A percentile compares a stretch with the other conserved stretches of the same genome.
Evolutionary conservation across 2,329 filamentous ascomycete genomes (phyloP).

Genomic region (Chaetomium sp.): DNA sequence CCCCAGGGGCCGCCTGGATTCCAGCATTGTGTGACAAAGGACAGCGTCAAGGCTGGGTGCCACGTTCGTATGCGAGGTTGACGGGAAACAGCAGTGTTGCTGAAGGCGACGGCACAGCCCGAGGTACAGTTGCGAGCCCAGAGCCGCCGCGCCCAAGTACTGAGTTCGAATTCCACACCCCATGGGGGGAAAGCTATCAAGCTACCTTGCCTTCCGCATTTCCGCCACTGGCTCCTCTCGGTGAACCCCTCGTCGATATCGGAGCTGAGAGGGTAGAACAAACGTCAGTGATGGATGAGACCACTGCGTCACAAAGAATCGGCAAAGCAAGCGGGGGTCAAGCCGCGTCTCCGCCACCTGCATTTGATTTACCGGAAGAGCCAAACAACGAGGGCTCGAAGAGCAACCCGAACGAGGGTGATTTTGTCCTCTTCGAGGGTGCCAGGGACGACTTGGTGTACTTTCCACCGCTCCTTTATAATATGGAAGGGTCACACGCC

Average conservation of each 20-base stretch:
- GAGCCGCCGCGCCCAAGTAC: background rate
- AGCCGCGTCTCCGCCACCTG: background rate
- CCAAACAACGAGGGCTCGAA: background rate
- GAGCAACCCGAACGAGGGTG: background rate
- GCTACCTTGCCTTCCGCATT: too few species aligned
- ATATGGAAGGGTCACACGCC: too few species aligned
- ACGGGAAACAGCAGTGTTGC: background rate
- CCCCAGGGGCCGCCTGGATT: background rate
- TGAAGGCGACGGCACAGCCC: background rate
- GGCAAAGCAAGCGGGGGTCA: background rate
- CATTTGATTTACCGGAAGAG: background rate
- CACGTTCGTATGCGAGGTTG: background rate
- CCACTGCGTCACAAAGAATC: too few species aligned
- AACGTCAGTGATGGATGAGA: too few species aligned
- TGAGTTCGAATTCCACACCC: too few species aligned
- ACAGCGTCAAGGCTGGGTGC: background rate
- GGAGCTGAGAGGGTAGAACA: too few species aligned
- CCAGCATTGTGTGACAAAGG: background rate
- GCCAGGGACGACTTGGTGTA: background rate
- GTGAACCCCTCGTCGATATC: too few species aligned
- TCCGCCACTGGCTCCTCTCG: too few species aligned
- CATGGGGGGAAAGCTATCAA: too few species aligned
- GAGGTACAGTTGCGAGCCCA: background rate
- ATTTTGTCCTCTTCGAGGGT: background rate
- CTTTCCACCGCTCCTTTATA: background rate